A percentile compares a stretch with the other conserved stretches of the same genome.
Conservation (phyloP, 805 yeast genomes). For the Metschnikowia drakensbergensis region DNA sequence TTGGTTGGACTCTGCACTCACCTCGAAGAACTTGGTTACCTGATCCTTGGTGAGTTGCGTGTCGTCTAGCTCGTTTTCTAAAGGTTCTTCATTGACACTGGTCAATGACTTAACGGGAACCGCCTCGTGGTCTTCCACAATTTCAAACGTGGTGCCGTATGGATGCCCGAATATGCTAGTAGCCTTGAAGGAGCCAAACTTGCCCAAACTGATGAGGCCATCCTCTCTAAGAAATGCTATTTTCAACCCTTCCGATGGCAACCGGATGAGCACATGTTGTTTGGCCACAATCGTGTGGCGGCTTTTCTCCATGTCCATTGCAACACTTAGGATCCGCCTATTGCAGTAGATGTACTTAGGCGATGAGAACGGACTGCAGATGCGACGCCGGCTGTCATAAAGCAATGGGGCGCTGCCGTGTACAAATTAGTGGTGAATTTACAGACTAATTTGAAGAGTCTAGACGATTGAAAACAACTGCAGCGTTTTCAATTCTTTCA, state of each 20-base stretch:
- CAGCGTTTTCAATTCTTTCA: too few relatives aligned
- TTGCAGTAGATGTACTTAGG: not conserved
- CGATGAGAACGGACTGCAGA: constrained; percentile 3
- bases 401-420: too few relatives aligned
- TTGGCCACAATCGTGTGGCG: constrained; percentile 38
- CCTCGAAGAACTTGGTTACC: constrained; percentile 34
- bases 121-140: constrained; percentile 52
- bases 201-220: constrained; percentile 71
- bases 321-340: not conserved
- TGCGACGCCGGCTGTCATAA: not conserved
- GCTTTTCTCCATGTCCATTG: constrained; percentile 14
- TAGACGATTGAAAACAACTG: too few relatives aligned
- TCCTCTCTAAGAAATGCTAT: constrained; percentile 63
- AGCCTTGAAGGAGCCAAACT: constrained; percentile 82
- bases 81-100: constrained; percentile 12
- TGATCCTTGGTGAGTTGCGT: constrained; percentile 37
- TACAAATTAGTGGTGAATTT: too few relatives aligned
- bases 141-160: constrained; percentile 87
- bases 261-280: constrained; percentile 59
- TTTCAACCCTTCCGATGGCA: constrained; percentile 80
- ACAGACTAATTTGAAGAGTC: too few relatives aligned
- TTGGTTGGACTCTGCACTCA: constrained; percentile 59
- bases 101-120: constrained; percentile 45
- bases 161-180: constrained; percentile 75
- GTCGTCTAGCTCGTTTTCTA: constrained; percentile 28